A percentile compares a stretch with the other conserved stretches of the same genome.
Evolutionary conservation across 177 flowering plant genomes (phyloP).

Genomic region (Vitis hybrid): DNA sequence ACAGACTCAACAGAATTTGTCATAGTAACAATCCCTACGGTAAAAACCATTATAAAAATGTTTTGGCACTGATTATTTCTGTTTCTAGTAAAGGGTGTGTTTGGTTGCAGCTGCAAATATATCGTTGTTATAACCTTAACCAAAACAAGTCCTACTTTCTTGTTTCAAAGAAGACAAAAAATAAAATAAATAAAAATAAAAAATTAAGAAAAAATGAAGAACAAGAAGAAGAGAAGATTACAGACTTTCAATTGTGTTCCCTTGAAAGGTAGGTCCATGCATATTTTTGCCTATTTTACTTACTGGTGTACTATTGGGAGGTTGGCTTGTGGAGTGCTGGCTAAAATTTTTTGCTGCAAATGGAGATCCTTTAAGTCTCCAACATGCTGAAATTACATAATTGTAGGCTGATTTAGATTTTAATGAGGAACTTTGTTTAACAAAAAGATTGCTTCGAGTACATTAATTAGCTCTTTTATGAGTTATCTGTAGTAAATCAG

Average conservation of each 20-base stretch:
- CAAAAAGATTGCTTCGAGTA: not conserved
- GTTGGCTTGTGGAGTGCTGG: not conserved
- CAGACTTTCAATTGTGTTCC: not conserved
- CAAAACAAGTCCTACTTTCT: not conserved
- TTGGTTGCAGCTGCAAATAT: not conserved
- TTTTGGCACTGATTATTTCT: not conserved
- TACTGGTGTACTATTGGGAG: not conserved
- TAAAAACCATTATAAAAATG: conserved; percentile 21
- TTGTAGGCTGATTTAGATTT: no score
- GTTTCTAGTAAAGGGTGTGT: not conserved
- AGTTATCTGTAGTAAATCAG: no score
- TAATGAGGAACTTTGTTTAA: not conserved
- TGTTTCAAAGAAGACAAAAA: not conserved
- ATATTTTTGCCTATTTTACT: not conserved
- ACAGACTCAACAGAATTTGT: conserved; percentile 89
- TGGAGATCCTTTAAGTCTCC: no score
- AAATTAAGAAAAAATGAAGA: no score
- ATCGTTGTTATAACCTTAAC: not conserved
- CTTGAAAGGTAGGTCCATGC: not conserved
- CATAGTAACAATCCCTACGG: conserved; percentile 97
- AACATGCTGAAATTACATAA: no score
- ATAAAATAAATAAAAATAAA: no score
- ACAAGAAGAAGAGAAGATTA: no score
- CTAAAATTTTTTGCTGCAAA: not conserved
- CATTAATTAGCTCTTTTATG: not conserved